Conservation (phyloP, 1,284 basidiomycete genomes). For the Pisolithus thermaeus region DNA sequence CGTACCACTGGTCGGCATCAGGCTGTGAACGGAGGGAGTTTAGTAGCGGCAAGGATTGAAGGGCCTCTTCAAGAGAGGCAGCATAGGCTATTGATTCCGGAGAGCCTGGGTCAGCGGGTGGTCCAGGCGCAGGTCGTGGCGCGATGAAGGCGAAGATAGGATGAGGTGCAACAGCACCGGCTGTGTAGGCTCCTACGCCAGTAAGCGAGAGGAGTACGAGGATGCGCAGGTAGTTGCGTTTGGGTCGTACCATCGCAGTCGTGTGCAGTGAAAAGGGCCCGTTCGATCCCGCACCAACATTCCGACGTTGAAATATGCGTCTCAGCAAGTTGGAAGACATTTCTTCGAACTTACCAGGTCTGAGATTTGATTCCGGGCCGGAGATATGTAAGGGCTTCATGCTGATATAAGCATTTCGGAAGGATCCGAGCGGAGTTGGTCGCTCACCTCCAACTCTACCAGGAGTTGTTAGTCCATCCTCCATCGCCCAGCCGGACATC, state of each 20-base stretch:
- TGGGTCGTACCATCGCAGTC: constrained; percentile 6
- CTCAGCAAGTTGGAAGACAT: constrained; percentile 12
- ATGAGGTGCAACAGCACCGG: constrained; percentile 64
- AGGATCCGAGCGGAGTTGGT: constrained; percentile 19
- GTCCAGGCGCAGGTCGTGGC: constrained; percentile 62
- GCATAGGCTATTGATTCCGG: constrained; percentile 58
- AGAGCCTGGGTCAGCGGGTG: constrained; percentile 53
- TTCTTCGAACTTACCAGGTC: background rate
- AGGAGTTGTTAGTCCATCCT: background rate
- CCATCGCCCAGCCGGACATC: constrained; percentile 7
- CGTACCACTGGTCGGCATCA: constrained; percentile 63
- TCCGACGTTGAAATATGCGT: background rate
- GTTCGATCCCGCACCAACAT: background rate
- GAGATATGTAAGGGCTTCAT: background rate
- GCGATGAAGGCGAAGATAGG: constrained; percentile 56
- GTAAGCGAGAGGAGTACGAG: constrained; percentile 17
- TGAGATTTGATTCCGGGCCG: background rate
- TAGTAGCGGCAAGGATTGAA: constrained; percentile 66
- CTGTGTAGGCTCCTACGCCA: constrained; percentile 36
- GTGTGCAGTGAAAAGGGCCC: constrained; percentile 3
- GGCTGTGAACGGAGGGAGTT: constrained; percentile 41
- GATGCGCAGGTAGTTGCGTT: constrained; percentile 5
- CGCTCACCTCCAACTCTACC: background rate
- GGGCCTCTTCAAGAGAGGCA: constrained; percentile 56
- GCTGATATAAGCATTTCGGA: constrained; percentile 11